Conservation (phyloP, 345 rosid species). For the Barbarea vulgaris region DNA sequence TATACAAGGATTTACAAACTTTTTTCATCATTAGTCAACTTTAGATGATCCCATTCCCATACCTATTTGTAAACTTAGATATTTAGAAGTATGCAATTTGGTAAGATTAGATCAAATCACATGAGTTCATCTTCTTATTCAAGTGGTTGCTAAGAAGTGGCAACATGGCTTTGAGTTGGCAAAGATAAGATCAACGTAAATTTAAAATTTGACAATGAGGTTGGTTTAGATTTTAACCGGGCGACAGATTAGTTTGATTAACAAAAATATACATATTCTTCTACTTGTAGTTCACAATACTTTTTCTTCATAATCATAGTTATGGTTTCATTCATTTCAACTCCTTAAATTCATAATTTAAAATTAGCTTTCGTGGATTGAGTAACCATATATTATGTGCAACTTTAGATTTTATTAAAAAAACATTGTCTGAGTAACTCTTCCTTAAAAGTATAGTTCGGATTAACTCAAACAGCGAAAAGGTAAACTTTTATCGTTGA, state of each 20-base stretch:
- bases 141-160: conserved; percentile 38
- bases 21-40: conserved; percentile 10
- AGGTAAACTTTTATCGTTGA: not conserved
- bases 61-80: not conserved
- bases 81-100: not conserved
- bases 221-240: not conserved
- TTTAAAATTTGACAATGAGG: not conserved
- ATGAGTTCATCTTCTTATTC: conserved; percentile 20
- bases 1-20: not conserved
- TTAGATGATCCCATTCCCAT: conserved; percentile 6
- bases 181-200: conserved; percentile 3
- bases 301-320: not conserved
- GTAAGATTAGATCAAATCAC: conserved; percentile 19
- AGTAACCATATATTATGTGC: not conserved
- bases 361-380: not conserved
- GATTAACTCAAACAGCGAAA: not conserved
- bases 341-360: not conserved
- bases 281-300: not conserved
- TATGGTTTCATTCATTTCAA: not conserved
- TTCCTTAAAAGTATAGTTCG: not conserved
- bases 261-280: not conserved
- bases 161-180: conserved; percentile 39
- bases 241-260: not conserved
- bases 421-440: not conserved
- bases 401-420: not conserved